Base-by-base conservation (phyloP, 805 yeast genomes). In the Millerozyma miso region DNA sequence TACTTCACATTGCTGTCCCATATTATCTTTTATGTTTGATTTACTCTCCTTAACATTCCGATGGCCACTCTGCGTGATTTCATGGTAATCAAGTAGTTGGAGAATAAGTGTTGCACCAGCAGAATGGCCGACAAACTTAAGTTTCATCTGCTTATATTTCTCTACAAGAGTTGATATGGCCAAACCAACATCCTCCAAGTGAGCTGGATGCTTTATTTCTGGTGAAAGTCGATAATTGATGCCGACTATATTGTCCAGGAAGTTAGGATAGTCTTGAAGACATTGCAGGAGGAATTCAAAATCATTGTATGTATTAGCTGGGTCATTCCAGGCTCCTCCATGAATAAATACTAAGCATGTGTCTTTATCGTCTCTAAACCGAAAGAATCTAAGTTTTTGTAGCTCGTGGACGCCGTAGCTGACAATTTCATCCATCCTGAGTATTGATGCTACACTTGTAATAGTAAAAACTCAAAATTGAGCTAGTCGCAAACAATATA, bases 251-350 rank as follows among this genome's bases (percentile, higher is more conserved):
- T 61, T 63, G 7, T n/a, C 34, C 14, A 15, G 14, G n/a, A 32
- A 15, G 17, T 15, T 13, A 7, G 6, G 7, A 19, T 3, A 19
- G 6, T 36, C 34, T 17, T 37, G 26, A 3, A 34, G 17, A 26
- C 19, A 33, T 6, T 19, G 13, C 17, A 60, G 48, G 35, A 80
- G 44, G 10, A 48, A 50, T 7, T 64, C 65, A 41, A 77, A 79
- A 52, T 84, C 91, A 33, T 71, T 60, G 19, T 64, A 73, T 0
- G 89, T 82, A 55, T 83, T 82, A 2, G 48, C 56, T 1, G 80
- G 77, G 54, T 85, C 95, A 47, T 87, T 70, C 96, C 96, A 88
- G 0, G 89, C 95, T 0, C 96, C 96, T 1, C 96, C 96, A 61
- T 88, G 96, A 33, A 88, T 73, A 50, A 80, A 81, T 0, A 86